Base-by-base conservation (phyloP, 306 rosid species). In the Fragaria vesca region DNA sequence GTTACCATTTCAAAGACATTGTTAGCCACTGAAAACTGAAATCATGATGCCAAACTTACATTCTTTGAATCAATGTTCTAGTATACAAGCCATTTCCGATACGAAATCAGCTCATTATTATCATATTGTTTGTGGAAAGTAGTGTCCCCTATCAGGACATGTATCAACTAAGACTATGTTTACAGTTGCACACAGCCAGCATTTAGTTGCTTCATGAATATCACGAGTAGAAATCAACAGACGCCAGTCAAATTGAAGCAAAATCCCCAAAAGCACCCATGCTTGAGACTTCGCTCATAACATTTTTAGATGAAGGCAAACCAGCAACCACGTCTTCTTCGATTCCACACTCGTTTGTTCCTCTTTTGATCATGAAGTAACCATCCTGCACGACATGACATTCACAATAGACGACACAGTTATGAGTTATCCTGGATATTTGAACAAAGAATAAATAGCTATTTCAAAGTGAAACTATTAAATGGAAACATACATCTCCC, bases 261-360 rank as follows among this genome's bases (percentile, higher is more conserved):
- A 34, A 65, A 40, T 43, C 77, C 38, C 3, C 80, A 26, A 63
- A 75, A 57, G 36, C 82, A 73, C 77, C 84, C 69, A 13, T 71
- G 60, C 80, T 86, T 8, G 81, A 75, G 81, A 85, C 86, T 81
- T 92, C 88, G 58, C 77, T 79, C 0, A 79, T 40, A 40, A 95
- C 32, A 76, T 91, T 89, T 80, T 77, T 92, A 69, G 85, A 6
- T 43, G 98, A 95, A 76, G 98, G 97, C 85, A 92, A 73, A 76
- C 98, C 97, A 66, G 97, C 95, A 71, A 93, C 91, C 67, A 87
- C 93, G 13, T 80, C 92, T 2, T 77, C 91, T 86, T 95, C 98
- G 28, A 95, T 95, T 6, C 90, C 97, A 62, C 98, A 95, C 83
- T 95, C 98, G 26, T 95, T 92, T 69, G 91, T 86, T 77, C 98